Evolutionary conservation across 2,329 filamentous ascomycete genomes (phyloP).

Genomic region (Verticillium isaacii): DNA sequence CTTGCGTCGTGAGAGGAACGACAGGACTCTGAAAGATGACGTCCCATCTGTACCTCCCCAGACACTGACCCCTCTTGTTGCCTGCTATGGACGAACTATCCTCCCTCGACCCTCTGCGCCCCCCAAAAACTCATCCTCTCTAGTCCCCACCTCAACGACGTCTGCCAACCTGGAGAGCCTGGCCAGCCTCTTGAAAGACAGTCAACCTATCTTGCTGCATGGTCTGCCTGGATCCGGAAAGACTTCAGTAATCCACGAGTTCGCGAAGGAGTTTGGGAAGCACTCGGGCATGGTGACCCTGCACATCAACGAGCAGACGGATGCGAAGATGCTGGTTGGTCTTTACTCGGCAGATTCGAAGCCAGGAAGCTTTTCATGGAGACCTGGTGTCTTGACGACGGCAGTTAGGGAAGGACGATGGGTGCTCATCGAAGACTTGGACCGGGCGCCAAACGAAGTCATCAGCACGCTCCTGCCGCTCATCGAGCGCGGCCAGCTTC

Average conservation of each 20-base stretch:
- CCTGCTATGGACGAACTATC: slow-evolving; percentile 61
- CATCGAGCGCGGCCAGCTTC: slow-evolving; percentile 85
- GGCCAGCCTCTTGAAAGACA: slow-evolving; percentile 59
- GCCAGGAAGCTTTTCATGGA: slow-evolving; percentile 88
- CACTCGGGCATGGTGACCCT: slow-evolving; percentile 83
- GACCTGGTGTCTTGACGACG: slow-evolving; percentile 85
- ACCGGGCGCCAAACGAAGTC: slow-evolving; percentile 90
- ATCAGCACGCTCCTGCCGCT: slow-evolving; percentile 89
- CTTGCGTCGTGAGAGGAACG: slow-evolving; percentile 33
- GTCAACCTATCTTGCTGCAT: slow-evolving; percentile 72
- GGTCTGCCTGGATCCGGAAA: slow-evolving; percentile 87
- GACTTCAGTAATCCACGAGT: slow-evolving; percentile 77
- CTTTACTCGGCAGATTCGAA: slow-evolving; percentile 87
- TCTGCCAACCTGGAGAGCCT: slow-evolving; percentile 65
- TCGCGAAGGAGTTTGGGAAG: slow-evolving; percentile 75
- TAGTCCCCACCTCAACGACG: slow-evolving; percentile 71
- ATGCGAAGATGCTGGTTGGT: slow-evolving; percentile 92
- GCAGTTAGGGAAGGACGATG: slow-evolving; percentile 92
- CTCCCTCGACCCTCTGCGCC: slow-evolving; percentile 57
- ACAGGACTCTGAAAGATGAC: slow-evolving; percentile 12
- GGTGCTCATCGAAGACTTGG: slow-evolving; percentile 96
- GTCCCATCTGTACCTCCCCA: slow-evolving; percentile 24
- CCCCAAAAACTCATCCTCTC: slow-evolving; percentile 33
- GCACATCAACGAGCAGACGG: slow-evolving; percentile 96
- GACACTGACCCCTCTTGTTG: slow-evolving; percentile 54